Evolutionary conservation across 176 grass and related monocot genomes (phyloP).

Genomic region (Oryza brachyantha): DNA sequence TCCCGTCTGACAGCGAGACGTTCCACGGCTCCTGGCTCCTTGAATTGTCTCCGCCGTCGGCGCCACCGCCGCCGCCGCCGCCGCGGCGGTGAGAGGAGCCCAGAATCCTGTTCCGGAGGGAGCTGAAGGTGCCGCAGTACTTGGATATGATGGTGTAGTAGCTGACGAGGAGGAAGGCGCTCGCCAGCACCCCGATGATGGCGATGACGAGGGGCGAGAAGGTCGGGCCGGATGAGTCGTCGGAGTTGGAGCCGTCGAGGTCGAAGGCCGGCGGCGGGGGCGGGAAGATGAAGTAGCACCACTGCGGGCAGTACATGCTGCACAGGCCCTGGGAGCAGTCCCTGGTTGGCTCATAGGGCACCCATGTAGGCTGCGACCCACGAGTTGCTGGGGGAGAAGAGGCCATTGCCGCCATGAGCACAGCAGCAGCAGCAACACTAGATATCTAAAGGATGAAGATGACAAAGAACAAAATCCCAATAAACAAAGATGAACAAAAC

Average conservation of each 20-base stretch:
- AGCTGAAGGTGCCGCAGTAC: slow-evolving; percentile 72
- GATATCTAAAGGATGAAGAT: background rate
- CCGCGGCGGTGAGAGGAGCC: background rate
- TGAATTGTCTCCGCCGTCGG: slow-evolving; percentile 6
- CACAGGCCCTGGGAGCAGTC: slow-evolving; percentile 96
- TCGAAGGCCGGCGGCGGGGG: slow-evolving; percentile 74
- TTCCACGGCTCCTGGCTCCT: slow-evolving; percentile 41
- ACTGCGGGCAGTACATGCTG: slow-evolving; percentile 92
- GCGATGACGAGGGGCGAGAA: slow-evolving; percentile 96
- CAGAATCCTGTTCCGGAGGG: slow-evolving; percentile 40
- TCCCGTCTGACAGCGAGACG: slow-evolving; percentile 45
- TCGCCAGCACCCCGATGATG: slow-evolving; percentile 89
- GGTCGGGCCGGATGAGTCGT: slow-evolving; percentile 52
- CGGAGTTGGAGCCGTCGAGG: slow-evolving; percentile 35
- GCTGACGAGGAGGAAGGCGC: slow-evolving; percentile 81
- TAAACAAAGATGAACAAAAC: background rate
- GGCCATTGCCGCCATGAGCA: slow-evolving; percentile 41
- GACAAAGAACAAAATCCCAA: background rate
- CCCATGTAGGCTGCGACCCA: slow-evolving; percentile 61
- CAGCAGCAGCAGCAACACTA: background rate
- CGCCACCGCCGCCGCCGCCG: background rate
- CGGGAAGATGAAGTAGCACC: slow-evolving; percentile 94
- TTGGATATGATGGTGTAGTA: slow-evolving; percentile 94
- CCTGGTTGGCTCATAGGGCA: slow-evolving; percentile 64
- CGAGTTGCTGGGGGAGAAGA: slow-evolving; percentile 1